Base-by-base conservation (phyloP, 345 rosid genomes). In the Heritiera fomes region DNA sequence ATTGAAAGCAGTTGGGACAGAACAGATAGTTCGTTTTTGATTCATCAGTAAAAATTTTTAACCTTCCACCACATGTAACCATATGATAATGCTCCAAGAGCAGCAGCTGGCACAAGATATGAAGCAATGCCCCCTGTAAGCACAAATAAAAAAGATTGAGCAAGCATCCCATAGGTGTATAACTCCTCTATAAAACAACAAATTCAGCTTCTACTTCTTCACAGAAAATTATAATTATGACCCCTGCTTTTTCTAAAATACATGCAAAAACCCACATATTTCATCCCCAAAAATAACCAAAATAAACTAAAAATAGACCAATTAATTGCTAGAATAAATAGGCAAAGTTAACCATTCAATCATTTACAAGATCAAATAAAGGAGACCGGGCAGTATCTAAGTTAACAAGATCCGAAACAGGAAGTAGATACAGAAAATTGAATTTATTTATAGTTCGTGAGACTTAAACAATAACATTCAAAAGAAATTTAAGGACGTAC, bases 1-100 rank as follows among this genome's bases (percentile, higher is more conserved):
- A 79, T 28, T 5, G 20, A 76, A 32, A 68, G 73, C 73, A 60
- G 47, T 23, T 53, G 14, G 10, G 23, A 46, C 58, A 43, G 38
- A 30, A 55, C 68, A 74, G 41, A 38, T 8, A 71, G 52, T 52
- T 59, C 46, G 73, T 50, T 3, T 45, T 78, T 59, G 59, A 80
- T 34, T 64, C 72, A 78, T 50, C 38, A 73, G 47, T 65, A 41
- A 77, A 74, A 49, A 32, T 0, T 13, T 46, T 77, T 77, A 76
- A 87, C 99, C 97, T 92, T 93, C 99, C 97, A 95, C 97, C 93
- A 90, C 97, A 93, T 91, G 83, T 92, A 93, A 85, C 96, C 90
- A 85, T 93, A 95, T 59, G 97, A 97, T 94, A 95, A 86, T 75
- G 95, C 98, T 85, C 99, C 98, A 77, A 95, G 76, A 2, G 96